Evolutionary conservation across 106 monocot species (phyloP).

Genomic region (Phalaenopsis aphrodite): DNA sequence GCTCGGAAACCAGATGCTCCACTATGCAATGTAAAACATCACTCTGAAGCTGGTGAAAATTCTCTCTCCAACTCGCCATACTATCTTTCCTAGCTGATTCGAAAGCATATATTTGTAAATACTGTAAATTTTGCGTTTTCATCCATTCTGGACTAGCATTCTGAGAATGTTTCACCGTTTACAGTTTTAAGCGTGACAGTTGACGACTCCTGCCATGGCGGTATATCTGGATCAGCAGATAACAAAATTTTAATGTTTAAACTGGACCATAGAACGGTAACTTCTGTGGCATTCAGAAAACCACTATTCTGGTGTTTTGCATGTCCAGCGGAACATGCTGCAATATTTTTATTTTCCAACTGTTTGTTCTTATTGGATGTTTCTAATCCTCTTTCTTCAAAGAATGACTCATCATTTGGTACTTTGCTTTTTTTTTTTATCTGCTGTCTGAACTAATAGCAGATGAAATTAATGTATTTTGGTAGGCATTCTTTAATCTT

Average conservation of each 20-base stretch:
- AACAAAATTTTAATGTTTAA: conserved; percentile 62
- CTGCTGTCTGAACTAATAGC: background rate
- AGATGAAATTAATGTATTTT: conserved; percentile 1
- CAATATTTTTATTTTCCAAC: background rate
- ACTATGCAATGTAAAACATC: conserved; percentile 56
- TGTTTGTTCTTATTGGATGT: background rate
- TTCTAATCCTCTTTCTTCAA: background rate
- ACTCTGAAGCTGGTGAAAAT: conserved; percentile 77
- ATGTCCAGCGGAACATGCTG: background rate
- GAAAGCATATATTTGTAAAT: conserved; percentile 3
- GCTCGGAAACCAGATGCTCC: conserved; percentile 53
- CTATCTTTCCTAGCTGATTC: background rate
- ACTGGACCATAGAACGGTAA: conserved; percentile 53
- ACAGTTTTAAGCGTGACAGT: conserved; percentile 71
- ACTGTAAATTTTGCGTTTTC: background rate
- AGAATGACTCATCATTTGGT: background rate
- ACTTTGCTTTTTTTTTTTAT: background rate
- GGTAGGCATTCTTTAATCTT: background rate
- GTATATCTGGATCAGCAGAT: conserved; percentile 78
- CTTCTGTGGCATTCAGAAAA: background rate
- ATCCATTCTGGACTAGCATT: background rate
- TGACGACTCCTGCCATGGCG: conserved; percentile 66
- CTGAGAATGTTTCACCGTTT: conserved; percentile 1
- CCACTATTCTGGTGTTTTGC: background rate
- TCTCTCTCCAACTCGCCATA: background rate